phyloP scores from a whole-genome alignment of 1,139 yeast species.

The Geotrichum europaeum region DNA sequence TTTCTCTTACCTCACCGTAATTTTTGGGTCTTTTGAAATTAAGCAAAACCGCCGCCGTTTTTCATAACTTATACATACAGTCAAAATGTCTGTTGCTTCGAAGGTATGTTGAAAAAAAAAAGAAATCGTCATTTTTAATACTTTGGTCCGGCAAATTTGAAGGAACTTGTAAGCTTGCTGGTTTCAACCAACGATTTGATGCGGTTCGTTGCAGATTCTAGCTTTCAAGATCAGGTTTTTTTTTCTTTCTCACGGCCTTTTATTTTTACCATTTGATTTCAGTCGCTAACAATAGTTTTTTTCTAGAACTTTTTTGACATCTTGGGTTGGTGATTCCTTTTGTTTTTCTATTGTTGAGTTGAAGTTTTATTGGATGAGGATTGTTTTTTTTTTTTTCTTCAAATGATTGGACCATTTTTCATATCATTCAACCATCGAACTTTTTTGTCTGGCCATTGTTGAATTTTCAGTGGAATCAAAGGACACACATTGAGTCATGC shows the following conservation, averaged over 20 bases:
- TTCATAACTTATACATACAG: slow-evolving; percentile 6
- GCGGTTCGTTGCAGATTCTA: neutral
- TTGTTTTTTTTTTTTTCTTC: neutral
- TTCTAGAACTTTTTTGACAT: slow-evolving; percentile 30
- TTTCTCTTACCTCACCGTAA: slow-evolving; percentile 13
- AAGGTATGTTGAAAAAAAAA: slow-evolving; percentile 23
- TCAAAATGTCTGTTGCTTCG: slow-evolving; percentile 29
- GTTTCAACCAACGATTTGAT: too few relatives aligned
- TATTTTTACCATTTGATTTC: neutral
- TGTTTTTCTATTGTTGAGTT: neutral
- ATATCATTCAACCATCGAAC: neutral
- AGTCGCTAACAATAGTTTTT: neutral
- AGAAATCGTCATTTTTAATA: neutral
- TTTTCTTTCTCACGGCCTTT: neutral
- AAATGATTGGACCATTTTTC: neutral
- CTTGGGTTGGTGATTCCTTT: slow-evolving; percentile 21
- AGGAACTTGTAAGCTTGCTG: too few relatives aligned
- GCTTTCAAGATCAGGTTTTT: neutral
- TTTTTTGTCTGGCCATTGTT: neutral
- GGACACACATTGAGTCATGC: neutral
- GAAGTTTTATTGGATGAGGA: neutral
- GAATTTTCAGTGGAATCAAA: neutral
- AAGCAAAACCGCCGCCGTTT: slow-evolving; percentile 2
- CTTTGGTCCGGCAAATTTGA: neutral
- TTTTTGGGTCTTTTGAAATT: slow-evolving; percentile 10